Evolutionary conservation across 192 early-diverging fungal genomes (phyloP), one percentile per base, ranked within the genome.

Genomic region (Podila minutissima): DNA sequence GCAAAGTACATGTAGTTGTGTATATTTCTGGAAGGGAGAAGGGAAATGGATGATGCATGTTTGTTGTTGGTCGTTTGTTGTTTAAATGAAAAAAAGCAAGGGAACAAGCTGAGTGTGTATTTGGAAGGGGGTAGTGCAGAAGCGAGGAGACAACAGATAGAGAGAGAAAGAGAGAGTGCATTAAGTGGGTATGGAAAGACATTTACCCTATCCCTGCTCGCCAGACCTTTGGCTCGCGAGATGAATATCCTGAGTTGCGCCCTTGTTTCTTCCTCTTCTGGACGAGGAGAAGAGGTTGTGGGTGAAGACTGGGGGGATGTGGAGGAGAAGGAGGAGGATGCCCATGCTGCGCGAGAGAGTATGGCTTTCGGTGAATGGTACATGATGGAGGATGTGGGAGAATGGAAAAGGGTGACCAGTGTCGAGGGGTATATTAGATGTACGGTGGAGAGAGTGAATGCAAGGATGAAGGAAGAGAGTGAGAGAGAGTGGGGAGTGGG

Each of bases 201-300:
- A 41, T 33, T 59, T 71, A 79, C 75, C 70, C 75, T 79, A 46
- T 79, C 75, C 72, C 75, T 62, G 57, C 75, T 68, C 12, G 62
- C 75, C 8, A 79, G 70, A 29, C 72, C 66, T 37, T 38, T 79
- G 7, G 75, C 75, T 26, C 59, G 50, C 9, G 65, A 62, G 37
- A 79, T 72, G 41, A 67, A 59, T n/a, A 79, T 72, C 12, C 75
- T 69, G 51, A 79, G 67, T 41, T 50, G 66, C 3, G 75, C 64
- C 2, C 50, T 38, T 26, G 38, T 5, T 19, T 60, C 48, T 5
- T 79, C 75, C n/a, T 79, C 75, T 11, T 79, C 70, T 12, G 58
- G 66, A 15, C 35, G 65, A 20, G 51, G 41, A 10, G 12, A 31
- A 24, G 26, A 26, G 55, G 57, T 24, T 51, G 31, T 32, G 38